Evolutionary conservation across 139 green algal genomes (phyloP).

Genomic region (Yamagishiella unicocca): DNA sequence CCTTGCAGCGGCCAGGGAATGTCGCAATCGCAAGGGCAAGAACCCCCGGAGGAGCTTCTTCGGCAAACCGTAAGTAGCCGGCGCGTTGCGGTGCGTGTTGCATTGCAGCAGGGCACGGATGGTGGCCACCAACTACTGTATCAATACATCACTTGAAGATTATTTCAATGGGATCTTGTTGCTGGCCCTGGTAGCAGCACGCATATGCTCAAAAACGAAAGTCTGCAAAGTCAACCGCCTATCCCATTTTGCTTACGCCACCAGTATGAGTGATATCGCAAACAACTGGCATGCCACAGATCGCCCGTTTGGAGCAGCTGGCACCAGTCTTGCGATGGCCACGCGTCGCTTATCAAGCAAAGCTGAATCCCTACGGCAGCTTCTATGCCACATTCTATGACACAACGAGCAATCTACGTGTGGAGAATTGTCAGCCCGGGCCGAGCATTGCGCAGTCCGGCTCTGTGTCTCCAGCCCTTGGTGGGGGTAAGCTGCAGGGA

Average conservation of each 20-base stretch:
- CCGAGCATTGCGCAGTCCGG: conserved; percentile 6
- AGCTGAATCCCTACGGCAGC: conserved; percentile 25
- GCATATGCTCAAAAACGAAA: too few relatives aligned
- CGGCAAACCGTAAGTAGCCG: conserved; percentile 24
- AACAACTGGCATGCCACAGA: too few relatives aligned
- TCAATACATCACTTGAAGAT: too few relatives aligned
- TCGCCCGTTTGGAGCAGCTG: neutral
- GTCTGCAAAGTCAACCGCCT: too few relatives aligned
- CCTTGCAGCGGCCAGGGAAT: too few relatives aligned
- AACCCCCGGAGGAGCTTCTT: conserved; percentile 13
- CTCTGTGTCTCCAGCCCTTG: neutral
- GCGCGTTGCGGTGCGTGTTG: too few relatives aligned
- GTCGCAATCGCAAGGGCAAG: neutral
- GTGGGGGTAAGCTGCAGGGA: conserved; percentile 11
- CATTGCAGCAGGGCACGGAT: too few relatives aligned
- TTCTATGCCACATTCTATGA: conserved; percentile 14
- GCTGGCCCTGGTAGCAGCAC: too few relatives aligned
- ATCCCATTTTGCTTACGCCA: too few relatives aligned
- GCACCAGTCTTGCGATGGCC: conserved; percentile 22
- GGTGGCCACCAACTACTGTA: too few relatives aligned
- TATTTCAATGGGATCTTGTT: too few relatives aligned
- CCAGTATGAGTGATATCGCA: too few relatives aligned
- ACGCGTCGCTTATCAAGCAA: conserved; percentile 25
- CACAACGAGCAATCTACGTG: neutral
- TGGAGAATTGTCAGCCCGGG: neutral